Evolutionary conservation across 2,329 filamentous ascomycete genomes (phyloP), one percentile per base, ranked within the genome.

Genomic region (Huntiella moniliformis): DNA sequence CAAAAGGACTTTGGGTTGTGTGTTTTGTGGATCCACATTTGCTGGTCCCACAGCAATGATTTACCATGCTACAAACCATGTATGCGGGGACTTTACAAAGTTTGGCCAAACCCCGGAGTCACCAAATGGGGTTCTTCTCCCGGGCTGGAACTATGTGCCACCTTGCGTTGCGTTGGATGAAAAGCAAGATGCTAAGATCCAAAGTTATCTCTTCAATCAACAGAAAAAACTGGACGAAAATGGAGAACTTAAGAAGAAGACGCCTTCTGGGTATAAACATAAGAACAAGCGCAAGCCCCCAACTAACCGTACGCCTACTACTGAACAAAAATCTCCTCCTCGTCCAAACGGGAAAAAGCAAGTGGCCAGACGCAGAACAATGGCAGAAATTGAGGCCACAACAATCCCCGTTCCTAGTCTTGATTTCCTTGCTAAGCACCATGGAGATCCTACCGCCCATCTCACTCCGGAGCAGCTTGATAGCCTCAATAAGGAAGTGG

Each of bases 31-130:
- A 7, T 15, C 16, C 4, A 31, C 16, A 15, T 72, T 74, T 38
- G 56, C 56, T 2, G 65, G 62, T 8, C 51, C 53, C 4, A 59
- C 58, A 16, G 67, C 65, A 1, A 52, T 67, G 2, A 50, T 58
- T 42, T 70, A 70, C 56, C 71, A 74, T 50, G 49, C 55, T 0
- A 56, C 60, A 34, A 63, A 63, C 45, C 54, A 57, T 3, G 63
- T 70, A 2, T 74, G 71, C 51, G 67, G 68, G n/a, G 52, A 57
- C 3, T 63, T 65, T 47, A 51, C 52, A 12, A 18, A 33, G 11
- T 16, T 50, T 33, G 43, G 48, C 5, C 45, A 47, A 39, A 45
- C 13, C 7, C 5, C 3, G 4, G 10, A 28, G 2, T 8, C 38
- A 10, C 44, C 48, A 1, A 50, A 50, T 10, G 44, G 48, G 2